Evolutionary conservation across 2,329 filamentous ascomycete genomes (phyloP).

Genomic region (Paracorniculantispora psalliotae): DNA sequence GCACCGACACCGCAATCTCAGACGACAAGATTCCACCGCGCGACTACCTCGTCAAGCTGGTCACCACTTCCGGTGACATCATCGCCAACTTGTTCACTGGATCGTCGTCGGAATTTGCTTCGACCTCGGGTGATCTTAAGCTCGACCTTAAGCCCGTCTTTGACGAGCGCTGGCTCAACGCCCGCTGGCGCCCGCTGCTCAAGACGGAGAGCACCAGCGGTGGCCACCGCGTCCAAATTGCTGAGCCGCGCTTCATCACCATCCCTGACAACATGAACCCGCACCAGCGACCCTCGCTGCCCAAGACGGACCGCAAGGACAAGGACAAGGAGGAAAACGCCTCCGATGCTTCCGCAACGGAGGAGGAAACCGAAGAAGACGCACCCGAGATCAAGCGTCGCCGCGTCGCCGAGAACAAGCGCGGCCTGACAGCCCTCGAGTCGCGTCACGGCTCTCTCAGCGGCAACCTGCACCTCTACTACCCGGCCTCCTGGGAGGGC

Average conservation of each 20-base stretch:
- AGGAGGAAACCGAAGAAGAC: neutral
- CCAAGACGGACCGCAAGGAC: conserved; percentile 14
- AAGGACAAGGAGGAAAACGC: neutral
- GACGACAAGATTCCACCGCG: conserved; percentile 35
- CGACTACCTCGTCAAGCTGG: conserved; percentile 41
- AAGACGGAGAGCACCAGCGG: conserved; percentile 43
- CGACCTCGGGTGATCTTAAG: conserved; percentile 36
- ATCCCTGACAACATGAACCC: conserved; percentile 16
- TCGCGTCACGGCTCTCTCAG: conserved; percentile 41
- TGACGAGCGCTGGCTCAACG: conserved; percentile 20
- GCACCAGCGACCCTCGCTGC: conserved; percentile 15
- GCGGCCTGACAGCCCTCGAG: conserved; percentile 31
- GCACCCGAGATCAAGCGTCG: neutral
- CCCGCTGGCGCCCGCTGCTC: conserved; percentile 25
- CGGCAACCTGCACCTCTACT: conserved; percentile 37
- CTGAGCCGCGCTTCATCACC: conserved; percentile 41
- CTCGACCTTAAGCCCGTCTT: conserved; percentile 42
- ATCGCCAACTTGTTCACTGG: conserved; percentile 36
- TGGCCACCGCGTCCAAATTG: conserved; percentile 30
- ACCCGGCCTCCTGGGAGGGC: conserved; percentile 48
- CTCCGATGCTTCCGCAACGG: neutral
- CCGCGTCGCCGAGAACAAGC: conserved; percentile 1
- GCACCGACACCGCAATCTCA: conserved; percentile 25
- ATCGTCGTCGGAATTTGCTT: conserved; percentile 29
- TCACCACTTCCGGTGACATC: conserved; percentile 42